phyloP scores from a whole-genome alignment of 345 rosid genomes.

The Ceriops zippeliana region DNA sequence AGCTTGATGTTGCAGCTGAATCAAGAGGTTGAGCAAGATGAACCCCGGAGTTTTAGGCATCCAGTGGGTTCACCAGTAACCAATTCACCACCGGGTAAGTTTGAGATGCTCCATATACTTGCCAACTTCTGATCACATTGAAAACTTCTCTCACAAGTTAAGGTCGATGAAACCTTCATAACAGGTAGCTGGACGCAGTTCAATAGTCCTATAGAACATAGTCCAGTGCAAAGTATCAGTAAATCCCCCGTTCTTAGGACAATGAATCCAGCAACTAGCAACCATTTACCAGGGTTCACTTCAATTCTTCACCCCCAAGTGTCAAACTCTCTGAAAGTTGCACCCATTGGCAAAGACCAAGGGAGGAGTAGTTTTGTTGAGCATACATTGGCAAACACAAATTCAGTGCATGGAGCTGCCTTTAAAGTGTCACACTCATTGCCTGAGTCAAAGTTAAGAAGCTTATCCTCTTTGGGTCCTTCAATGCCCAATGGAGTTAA shows the following conservation, averaged over 20 bases:
- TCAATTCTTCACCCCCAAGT: constrained; percentile 68
- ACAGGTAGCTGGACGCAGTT: constrained; percentile 74
- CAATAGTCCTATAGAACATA: constrained; percentile 64
- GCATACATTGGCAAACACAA: constrained; percentile 40
- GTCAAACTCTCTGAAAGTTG: constrained; percentile 56
- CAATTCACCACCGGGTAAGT: constrained; percentile 83
- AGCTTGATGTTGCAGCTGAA: constrained; percentile 67
- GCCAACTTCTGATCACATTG: background rate
- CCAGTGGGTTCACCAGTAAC: constrained; percentile 68
- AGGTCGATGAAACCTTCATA: constrained; percentile 16
- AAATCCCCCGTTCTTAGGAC: constrained; percentile 58
- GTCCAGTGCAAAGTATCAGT: constrained; percentile 53
- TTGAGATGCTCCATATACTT: constrained; percentile 1
- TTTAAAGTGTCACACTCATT: constrained; percentile 37
- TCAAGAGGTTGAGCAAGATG: constrained; percentile 82
- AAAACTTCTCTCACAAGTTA: constrained; percentile 11
- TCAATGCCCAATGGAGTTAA: constrained; percentile 53
- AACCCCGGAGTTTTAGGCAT: constrained; percentile 56
- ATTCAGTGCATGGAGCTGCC: constrained; percentile 43
- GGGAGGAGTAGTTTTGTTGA: constrained; percentile 49
- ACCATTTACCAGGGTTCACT: constrained; percentile 71
- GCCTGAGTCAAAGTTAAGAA: constrained; percentile 28
- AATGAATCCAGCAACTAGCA: constrained; percentile 48
- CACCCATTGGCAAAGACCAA: constrained; percentile 75
- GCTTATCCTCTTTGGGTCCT: constrained; percentile 35